A percentile compares a stretch with the other conserved stretches of the same genome.
Conservation (phyloP, 805 yeast species). For the Teunomyces stri region DNA sequence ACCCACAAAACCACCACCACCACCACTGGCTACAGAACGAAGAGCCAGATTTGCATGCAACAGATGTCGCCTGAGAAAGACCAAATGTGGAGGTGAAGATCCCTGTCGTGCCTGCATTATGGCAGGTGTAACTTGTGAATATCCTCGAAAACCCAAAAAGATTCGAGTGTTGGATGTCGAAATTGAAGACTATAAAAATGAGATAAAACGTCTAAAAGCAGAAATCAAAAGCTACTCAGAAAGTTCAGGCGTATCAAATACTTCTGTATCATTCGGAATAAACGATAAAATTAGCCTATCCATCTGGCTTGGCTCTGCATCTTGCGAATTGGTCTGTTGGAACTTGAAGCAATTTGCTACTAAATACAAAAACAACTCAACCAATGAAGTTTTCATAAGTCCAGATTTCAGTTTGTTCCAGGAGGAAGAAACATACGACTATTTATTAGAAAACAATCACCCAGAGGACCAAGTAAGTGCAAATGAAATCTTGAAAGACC, state of each 20-base stretch:
- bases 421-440: slow-evolving; percentile 23
- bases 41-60: slow-evolving; percentile 20
- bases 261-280: background rate
- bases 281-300: slow-evolving; percentile 14
- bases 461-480: background rate
- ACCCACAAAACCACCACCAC: background rate
- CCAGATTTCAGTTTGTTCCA: slow-evolving; percentile 23
- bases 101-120: slow-evolving; percentile 22
- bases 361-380: slow-evolving; percentile 2
- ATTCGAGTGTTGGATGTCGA: slow-evolving; percentile 21
- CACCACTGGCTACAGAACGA: slow-evolving; percentile 1
- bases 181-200: slow-evolving; percentile 16
- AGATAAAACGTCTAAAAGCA: slow-evolving; percentile 9
- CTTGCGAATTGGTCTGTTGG: slow-evolving; percentile 26
- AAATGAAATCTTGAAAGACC: background rate
- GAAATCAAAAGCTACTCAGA: background rate
- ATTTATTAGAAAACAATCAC: slow-evolving; percentile 3
- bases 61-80: slow-evolving; percentile 25
- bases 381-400: slow-evolving; percentile 14
- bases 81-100: slow-evolving; percentile 23
- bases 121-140: slow-evolving; percentile 17
- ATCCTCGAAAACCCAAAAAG: slow-evolving; percentile 19
- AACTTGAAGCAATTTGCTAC: slow-evolving; percentile 17
- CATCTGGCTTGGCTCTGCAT: slow-evolving; percentile 22
- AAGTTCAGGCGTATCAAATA: background rate